Base-by-base conservation (phyloP, 2,329 filamentous ascomycete genomes). In the Dothistroma pini region DNA sequence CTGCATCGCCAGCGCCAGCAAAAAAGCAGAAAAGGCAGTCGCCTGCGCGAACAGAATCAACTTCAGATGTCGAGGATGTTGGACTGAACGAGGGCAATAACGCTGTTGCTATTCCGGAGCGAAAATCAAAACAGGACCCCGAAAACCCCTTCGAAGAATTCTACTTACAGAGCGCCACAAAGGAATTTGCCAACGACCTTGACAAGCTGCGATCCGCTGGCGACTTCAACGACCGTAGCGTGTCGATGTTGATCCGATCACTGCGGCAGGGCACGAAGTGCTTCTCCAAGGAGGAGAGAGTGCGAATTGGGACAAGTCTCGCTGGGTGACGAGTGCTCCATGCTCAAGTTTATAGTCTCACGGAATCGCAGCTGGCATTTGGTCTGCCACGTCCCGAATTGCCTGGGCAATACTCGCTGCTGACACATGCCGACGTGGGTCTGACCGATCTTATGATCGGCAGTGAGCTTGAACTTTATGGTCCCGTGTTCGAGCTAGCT, bases 111-210 rank as follows among this genome's bases (percentile, higher is more conserved):
- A 58, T 58, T 47, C 22, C 61, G 10, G 34, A 65, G 16, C 50
- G 57, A 38, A 49, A 57, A 6, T 25, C 49, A 4, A 41, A 41
- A 14, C 35, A 32, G 44, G 64, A 69, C 32, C 56, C 67, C 4
- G 68, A 74, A 31, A 63, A 71, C 56, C 63, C 68, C 34, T 91
- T 90, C 75, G 79, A 82, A 9, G 78, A 85, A 10, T 88, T 85
- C 72, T 91, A 91, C 73, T 82, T 92, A 52, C 85, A 88, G 68
- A 85, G 84, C 61, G 79, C 86, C 6, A 90, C 89, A 0, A 78
- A 81, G 55, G 89, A 92, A 72, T 86, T 93, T 59, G 85, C 86
- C 12, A 87, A 91, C 66, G 89, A 92, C 72, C 80, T 93, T 41
- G 86, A 90, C 76, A 85, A 86, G 73, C 79, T 91, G 63, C 84